A percentile compares a stretch with the other conserved stretches of the same genome.
Evolutionary conservation across 75 land plant genomes (phyloP).

Genomic region (Chamaecyparis obtusa): DNA sequence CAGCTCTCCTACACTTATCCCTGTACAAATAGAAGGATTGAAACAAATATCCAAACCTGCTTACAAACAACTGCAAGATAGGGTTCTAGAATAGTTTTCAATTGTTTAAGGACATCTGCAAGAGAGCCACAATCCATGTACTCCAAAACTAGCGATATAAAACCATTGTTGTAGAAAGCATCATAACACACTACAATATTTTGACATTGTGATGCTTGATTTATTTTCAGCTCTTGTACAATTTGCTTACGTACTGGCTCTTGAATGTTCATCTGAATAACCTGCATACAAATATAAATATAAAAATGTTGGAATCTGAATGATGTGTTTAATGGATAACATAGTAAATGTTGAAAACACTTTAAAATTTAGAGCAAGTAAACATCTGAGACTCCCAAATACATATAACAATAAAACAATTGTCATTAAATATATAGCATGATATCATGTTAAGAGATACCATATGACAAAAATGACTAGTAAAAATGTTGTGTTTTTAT

Average conservation of each 20-base stretch:
- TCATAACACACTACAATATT: conserved; percentile 84
- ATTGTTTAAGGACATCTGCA: conserved; percentile 73
- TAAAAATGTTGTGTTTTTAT: not conserved
- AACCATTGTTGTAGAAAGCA: conserved; percentile 85
- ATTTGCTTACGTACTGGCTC: conserved; percentile 71
- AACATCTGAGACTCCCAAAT: not conserved
- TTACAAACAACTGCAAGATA: conserved; percentile 85
- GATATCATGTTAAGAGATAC: not conserved
- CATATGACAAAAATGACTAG: not conserved
- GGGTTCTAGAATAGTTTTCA: conserved; percentile 70
- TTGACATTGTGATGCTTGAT: conserved; percentile 77
- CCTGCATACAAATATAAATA: conserved; percentile 42
- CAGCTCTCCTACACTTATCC: not conserved
- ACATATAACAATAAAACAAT: not conserved
- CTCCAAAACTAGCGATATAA: conserved; percentile 86
- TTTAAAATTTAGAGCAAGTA: not conserved
- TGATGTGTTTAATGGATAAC: not conserved
- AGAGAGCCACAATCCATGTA: conserved; percentile 99
- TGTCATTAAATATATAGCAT: not conserved
- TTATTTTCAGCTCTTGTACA: conserved; percentile 86
- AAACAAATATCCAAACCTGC: conserved; percentile 49
- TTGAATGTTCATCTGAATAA: conserved; percentile 79
- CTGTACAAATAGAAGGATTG: not conserved
- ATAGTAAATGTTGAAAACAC: not conserved
- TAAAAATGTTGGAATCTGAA: not conserved